A percentile compares a stretch with the other conserved stretches of the same genome.
These are phyloP conservation scores for Aspergillus sclerotiicarbonarius DNA, from an alignment of 495 filamentous ascomycete genomes.

Conservation along the genomic window DNA sequence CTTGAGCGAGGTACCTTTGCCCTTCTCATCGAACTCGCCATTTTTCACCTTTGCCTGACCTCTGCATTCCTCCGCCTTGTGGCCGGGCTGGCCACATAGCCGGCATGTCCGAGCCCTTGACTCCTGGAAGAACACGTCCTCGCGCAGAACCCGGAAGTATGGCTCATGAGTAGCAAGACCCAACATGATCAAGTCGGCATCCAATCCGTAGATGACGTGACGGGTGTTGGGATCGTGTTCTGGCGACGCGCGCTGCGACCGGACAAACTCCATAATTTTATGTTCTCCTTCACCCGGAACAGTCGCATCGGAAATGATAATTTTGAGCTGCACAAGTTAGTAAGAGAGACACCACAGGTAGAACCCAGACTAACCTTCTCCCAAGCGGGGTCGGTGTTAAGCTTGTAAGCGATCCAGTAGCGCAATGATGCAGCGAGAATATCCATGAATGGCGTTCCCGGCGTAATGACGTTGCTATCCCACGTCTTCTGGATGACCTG, in stretches of 20 bases:
- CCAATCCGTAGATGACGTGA: constrained; percentile 93
- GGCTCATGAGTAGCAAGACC: constrained; percentile 96
- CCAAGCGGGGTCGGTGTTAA: constrained; percentile 97
- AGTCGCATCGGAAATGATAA: constrained; percentile 96
- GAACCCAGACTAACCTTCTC: constrained; percentile 55
- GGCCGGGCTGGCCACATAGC: constrained; percentile 87
- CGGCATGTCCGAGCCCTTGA: constrained; percentile 75
- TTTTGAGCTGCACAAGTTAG: constrained; percentile 63
- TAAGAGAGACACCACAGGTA: background rate
- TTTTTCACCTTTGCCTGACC: constrained; percentile 81
- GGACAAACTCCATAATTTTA: constrained; percentile 98
- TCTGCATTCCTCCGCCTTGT: constrained; percentile 78
- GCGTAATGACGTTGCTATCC: constrained; percentile 96
- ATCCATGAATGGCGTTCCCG: constrained; percentile 98
- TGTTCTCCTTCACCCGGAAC: constrained; percentile 98
- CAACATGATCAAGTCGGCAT: constrained; percentile 99
- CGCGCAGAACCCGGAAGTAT: constrained; percentile 92
- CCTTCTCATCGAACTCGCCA: constrained; percentile 83
- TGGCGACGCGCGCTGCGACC: constrained; percentile 85
- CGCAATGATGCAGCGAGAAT: constrained; percentile 85
- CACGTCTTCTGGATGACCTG: constrained; percentile 84
- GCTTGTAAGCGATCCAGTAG: constrained; percentile 96
- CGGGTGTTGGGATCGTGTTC: constrained; percentile 95
- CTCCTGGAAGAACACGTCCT: constrained; percentile 94
- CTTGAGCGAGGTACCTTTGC: constrained; percentile 64